A percentile compares a stretch with the other conserved stretches of the same genome.
Conservation (phyloP, 331 rosid genomes). For the Malus hybrid region DNA sequence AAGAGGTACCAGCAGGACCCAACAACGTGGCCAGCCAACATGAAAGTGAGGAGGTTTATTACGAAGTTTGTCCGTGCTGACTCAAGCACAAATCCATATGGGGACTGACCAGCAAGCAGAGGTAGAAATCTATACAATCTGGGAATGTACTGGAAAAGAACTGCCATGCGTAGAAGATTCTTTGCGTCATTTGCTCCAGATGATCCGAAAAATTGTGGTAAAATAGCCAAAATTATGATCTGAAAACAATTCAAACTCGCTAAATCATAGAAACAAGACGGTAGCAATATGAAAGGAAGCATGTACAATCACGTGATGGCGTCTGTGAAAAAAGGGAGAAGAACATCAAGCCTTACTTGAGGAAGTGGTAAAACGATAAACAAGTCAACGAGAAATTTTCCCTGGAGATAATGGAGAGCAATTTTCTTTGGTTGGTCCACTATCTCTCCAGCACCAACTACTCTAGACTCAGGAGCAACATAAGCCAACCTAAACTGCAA, state of each 20-base stretch:
- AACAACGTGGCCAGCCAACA: slow-evolving; percentile 65
- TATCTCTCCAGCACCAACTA: slow-evolving; percentile 81
- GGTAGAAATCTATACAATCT: slow-evolving; percentile 66
- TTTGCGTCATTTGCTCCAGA: slow-evolving; percentile 74
- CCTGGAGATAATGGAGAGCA: slow-evolving; percentile 48
- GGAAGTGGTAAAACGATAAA: slow-evolving; percentile 72
- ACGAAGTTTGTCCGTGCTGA: slow-evolving; percentile 81
- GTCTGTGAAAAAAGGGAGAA: not conserved
- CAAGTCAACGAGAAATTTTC: slow-evolving; percentile 51
- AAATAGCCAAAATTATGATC: slow-evolving; percentile 50
- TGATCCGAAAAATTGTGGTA: slow-evolving; percentile 36
- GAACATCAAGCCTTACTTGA: slow-evolving; percentile 39
- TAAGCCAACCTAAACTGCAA: slow-evolving; percentile 76
- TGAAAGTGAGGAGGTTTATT: slow-evolving; percentile 63
- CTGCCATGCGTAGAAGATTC: slow-evolving; percentile 55
- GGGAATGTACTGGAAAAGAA: slow-evolving; percentile 64
- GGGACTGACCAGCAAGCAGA: slow-evolving; percentile 65
- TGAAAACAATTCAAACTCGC: slow-evolving; percentile 6
- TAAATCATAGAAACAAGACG: not conserved
- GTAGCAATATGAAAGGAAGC: not conserved
- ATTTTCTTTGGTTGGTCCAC: slow-evolving; percentile 65
- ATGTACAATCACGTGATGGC: no score
- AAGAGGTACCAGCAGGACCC: slow-evolving; percentile 89
- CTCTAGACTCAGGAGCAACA: slow-evolving; percentile 72
- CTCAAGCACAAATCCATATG: slow-evolving; percentile 71